Evolutionary conservation across 148 eudicot species (phyloP), one percentile per base, ranked within the genome.

Genomic region (Camellia sinensis): DNA sequence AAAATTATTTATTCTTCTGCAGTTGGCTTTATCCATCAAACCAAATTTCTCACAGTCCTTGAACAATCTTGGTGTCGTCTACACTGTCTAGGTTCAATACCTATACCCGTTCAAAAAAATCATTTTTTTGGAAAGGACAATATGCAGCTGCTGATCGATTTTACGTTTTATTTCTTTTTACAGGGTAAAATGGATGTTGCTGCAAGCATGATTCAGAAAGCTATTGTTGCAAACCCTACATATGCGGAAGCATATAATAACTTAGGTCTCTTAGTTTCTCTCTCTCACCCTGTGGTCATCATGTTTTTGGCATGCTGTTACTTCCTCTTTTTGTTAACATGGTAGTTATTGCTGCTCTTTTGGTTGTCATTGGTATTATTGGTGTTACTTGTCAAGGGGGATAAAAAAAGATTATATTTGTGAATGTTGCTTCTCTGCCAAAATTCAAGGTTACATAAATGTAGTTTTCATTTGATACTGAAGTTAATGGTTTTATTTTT

Each of bases 111-210:
- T 67, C n/a, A 73, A 61, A 14, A 41, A 81, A n/a, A n/a, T n/a
- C n/a, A n/a, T n/a, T n/a, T n/a, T n/a, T 57, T 41, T 63, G 44
- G 17, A 14, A 18, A 67, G 71, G 78, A 52, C 17, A 60, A 7
- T 48, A 14, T 13, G 3, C 13, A 21, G 14, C 59, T 45, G 56
- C 19, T 14, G 43, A 13, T 59, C 15, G 52, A 13, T 81, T 59
- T 80, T 43, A 21, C 54, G 5, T 75, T 64, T 63, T 41, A 63
- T 81, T 80, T 0, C 53, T 72, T 75, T 68, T 10, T 82, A 59
- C 89, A 96, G 99, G 99, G 99, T 62, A 96, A 96, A 88, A 96
- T 96, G 99, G 99, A 96, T 87, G 98, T 94, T 80, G 99, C 99
- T 79, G 95, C 99, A 74, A 90, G 98, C 88, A 96, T 94, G 99